Evolutionary conservation across 2,329 filamentous ascomycete genomes (phyloP), one percentile per base, ranked within the genome.

Genomic region (Plectosphaerella cucumerina): DNA sequence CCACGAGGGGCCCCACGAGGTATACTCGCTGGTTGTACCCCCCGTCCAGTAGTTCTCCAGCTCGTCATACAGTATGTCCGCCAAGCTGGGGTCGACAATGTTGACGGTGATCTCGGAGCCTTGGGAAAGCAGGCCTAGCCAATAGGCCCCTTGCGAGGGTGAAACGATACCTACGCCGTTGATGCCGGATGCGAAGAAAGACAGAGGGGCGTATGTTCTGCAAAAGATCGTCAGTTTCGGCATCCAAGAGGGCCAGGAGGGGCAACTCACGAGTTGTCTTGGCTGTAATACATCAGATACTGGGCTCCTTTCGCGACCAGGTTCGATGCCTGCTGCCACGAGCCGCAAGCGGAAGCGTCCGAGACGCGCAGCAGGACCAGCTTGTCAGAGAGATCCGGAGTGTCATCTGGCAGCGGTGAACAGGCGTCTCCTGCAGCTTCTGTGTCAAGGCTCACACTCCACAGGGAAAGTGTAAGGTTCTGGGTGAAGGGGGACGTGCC

Each of bases 291-390:
- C 51, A 74, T 60, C 35, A 74, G 61, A 43, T 73, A 72, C 53
- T 68, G 63, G 4, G 66, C 73, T 18, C 71, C 72, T 45, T 68
- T 69, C 5, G 63, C 68, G 17, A 65, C 67, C 1, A 70, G 62
- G 49, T 75, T 73, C 14, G 56, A 53, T n/a, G 66, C 67, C 56
- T 76, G 71, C 5, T 60, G 55, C 17, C 60, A 58, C 14, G 65
- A 64, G 5, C 62, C 63, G 53, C 70, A 74, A 11, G 56, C 62
- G 50, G 82, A 82, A 26, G 23, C 23, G 10, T 26, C 23, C 5
- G 23, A 26, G 21, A 81, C 76, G 44, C 79, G 78, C 35, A 87
- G 70, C 3, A 76, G 60, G 6, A 75, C 71, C 20, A 76, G 59
- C 26, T 67, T 62, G 5, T 64, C 56, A 4, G 67, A 66, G 15